Conservation (phyloP, 257 asterid genomes). For the Ilex aquifolium region DNA sequence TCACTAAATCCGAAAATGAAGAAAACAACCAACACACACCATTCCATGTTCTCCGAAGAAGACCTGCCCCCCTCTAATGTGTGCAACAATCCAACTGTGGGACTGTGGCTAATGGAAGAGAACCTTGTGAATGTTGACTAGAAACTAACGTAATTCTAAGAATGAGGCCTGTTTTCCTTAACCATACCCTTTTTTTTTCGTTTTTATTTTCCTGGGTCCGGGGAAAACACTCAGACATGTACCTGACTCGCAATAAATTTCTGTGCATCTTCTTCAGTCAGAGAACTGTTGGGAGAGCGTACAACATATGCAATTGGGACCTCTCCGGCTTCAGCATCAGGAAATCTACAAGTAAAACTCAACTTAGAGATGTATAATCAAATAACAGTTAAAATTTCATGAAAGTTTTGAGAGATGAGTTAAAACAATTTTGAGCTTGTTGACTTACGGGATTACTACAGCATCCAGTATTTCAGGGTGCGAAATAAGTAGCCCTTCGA, state of each 20-base stretch:
- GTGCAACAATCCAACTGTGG: too few species aligned
- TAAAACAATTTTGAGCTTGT: background rate
- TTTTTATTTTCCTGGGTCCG: background rate
- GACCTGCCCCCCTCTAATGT: too few species aligned
- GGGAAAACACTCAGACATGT: background rate
- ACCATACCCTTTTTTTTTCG: background rate
- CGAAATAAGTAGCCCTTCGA: slow-evolving; percentile 88
- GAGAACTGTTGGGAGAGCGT: slow-evolving; percentile 74
- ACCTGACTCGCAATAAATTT: slow-evolving; percentile 90
- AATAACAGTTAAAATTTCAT: background rate
- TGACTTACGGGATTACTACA: slow-evolving; percentile 85
- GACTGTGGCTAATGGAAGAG: too few species aligned
- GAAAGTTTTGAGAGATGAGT: background rate
- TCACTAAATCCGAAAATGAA: too few species aligned
- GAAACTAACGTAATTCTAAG: background rate
- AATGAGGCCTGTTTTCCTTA: background rate
- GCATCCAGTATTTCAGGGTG: slow-evolving; percentile 92
- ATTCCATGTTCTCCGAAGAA: too few species aligned
- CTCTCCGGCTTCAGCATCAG: slow-evolving; percentile 99
- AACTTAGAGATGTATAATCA: background rate
- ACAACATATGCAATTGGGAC: slow-evolving; percentile 86
- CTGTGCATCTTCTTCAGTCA: slow-evolving; percentile 76
- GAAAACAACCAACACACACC: too few species aligned
- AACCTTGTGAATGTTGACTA: too few species aligned
- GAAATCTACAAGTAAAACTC: slow-evolving; percentile 42